A percentile compares a stretch with the other conserved stretches of the same genome.
phyloP scores from a whole-genome alignment of 768 basidiomycete genomes.

The Mycena vitilis region DNA sequence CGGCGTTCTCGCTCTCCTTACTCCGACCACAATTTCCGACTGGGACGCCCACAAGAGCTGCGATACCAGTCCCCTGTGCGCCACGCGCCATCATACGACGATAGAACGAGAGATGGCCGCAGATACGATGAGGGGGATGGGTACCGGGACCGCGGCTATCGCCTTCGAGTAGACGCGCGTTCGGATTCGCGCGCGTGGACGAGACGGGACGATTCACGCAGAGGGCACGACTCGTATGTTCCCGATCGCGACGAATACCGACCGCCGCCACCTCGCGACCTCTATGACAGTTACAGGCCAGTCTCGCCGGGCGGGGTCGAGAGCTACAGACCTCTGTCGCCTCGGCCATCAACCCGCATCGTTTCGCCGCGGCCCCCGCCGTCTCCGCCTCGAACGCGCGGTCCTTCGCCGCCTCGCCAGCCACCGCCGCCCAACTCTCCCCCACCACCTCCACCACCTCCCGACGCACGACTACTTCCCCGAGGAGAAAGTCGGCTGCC shows the following conservation, averaged over 20 bases:
- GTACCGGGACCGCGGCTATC: conserved; percentile 30
- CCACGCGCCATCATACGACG: conserved; percentile 17
- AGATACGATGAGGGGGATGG: conserved; percentile 31
- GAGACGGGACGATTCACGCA: conserved; percentile 17
- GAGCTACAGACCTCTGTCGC: conserved; percentile 29
- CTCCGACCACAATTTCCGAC: conserved; percentile 13
- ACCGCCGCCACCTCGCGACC: conserved; percentile 10
- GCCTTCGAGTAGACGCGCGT: conserved; percentile 24
- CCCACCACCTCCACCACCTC: conserved; percentile 44
- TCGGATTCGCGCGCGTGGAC: conserved; percentile 29
- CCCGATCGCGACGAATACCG: neutral
- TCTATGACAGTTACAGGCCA: conserved; percentile 23
- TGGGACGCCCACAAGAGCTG: conserved; percentile 32
- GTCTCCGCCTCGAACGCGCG: conserved; percentile 35
- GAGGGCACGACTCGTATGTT: conserved; percentile 7
- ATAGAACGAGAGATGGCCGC: conserved; percentile 11
- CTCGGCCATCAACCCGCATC: conserved; percentile 39
- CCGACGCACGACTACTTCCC: conserved; percentile 41
- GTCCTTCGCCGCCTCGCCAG: conserved; percentile 27
- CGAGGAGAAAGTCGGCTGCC: conserved; percentile 51
- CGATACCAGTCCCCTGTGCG: conserved; percentile 31
- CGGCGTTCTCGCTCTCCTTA: conserved; percentile 26
- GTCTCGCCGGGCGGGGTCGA: conserved; percentile 18
- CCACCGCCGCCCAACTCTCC: conserved; percentile 40
- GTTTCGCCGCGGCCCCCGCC: conserved; percentile 34